These are phyloP conservation scores for Trypanosomatidae sp. DNA, from an alignment of 208 protist genomes.

Conservation along the genomic window DNA sequence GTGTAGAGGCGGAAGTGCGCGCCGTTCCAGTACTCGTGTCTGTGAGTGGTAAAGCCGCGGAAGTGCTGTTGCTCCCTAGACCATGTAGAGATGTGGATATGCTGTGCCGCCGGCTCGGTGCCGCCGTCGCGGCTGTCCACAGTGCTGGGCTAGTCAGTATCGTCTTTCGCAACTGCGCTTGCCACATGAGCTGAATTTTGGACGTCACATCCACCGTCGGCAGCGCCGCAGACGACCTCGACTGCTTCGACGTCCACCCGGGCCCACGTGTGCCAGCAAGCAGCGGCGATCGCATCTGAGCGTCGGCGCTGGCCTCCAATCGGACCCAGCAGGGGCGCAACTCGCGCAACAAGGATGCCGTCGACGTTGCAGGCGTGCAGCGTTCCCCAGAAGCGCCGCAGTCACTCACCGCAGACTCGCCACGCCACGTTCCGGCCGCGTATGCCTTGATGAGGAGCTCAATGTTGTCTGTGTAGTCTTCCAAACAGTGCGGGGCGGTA, in stretches of 20 bases:
- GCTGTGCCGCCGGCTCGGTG: conserved; percentile 1
- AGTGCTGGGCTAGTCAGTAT: too few relatives aligned
- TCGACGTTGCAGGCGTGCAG: not conserved
- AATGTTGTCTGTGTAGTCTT: conserved; percentile 45
- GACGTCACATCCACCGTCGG: conserved; percentile 16
- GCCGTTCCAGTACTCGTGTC: not conserved
- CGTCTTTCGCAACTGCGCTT: not conserved
- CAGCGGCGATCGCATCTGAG: not conserved
- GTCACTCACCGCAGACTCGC: conserved; percentile 3
- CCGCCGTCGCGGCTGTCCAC: not conserved
- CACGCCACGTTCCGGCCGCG: conserved; percentile 5
- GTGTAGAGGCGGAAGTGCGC: conserved; percentile 1
- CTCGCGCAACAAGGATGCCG: not conserved
- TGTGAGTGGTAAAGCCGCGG: conserved; percentile 3
- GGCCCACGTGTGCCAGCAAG: not conserved
- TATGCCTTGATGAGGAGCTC: conserved; percentile 39
- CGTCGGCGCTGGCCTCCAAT: conserved; percentile 1
- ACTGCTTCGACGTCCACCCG: not conserved
- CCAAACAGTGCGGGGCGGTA: conserved; percentile 44
- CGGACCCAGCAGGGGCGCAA: conserved; percentile 20
- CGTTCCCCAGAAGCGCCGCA: not conserved
- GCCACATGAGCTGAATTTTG: conserved; percentile 15
- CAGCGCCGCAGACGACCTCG: conserved; percentile 5
- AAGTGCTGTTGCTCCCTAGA: not conserved
- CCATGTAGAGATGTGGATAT: not conserved